Base-by-base conservation (phyloP, 2,329 filamentous ascomycete genomes). In the Stemphylium vesicarium region DNA sequence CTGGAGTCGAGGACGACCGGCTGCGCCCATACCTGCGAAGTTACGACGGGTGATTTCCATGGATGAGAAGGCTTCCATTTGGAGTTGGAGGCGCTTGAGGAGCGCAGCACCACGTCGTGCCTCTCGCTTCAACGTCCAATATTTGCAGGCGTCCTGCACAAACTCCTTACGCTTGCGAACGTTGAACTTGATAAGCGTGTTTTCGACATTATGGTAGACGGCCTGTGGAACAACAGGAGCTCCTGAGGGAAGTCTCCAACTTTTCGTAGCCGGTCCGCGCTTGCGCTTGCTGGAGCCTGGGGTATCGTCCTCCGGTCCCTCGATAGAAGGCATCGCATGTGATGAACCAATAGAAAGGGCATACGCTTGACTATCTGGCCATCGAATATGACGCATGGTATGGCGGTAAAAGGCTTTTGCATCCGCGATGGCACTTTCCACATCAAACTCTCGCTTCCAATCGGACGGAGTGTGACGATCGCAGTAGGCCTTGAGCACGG, bases 61-160 rank as follows among this genome's bases (percentile, higher is more conserved):
- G 0, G 92, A 96, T 6, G 94, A 94, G 75, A 98, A 99, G 0
- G 92, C 91, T 75, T 98, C 94, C 83, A 97, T 90, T 75, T 97
- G 93, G 53, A 98, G 79, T 74, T 99, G 95, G 16, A 99, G 82
- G 32, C 95, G 87, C 78, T 98, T 98, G 56, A 99, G 83, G 50
- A 99, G 81, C 4, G 95, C 92, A 26, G 95, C 95, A 41, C 95
- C 95, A 54, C 95, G 85, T 31, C 95, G 87, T 58, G 94, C 91
- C 75, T 99, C 95, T 51, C 95, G 87, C 79, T 99, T 99, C 60
- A 99, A 77, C 0, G 95, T 98, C 95, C 95, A 99, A 77, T 98
- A 99, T 65, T 92, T 92, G 78, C 94, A 98, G 2, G 91, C 91
- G 75, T 97, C 94, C 53, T 92, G 89, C 2, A 96, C 88, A 73